A percentile compares a stretch with the other conserved stretches of the same genome.
Conservation (phyloP, 1,139 yeast genomes). For the Suhomyces chickasaworum region DNA sequence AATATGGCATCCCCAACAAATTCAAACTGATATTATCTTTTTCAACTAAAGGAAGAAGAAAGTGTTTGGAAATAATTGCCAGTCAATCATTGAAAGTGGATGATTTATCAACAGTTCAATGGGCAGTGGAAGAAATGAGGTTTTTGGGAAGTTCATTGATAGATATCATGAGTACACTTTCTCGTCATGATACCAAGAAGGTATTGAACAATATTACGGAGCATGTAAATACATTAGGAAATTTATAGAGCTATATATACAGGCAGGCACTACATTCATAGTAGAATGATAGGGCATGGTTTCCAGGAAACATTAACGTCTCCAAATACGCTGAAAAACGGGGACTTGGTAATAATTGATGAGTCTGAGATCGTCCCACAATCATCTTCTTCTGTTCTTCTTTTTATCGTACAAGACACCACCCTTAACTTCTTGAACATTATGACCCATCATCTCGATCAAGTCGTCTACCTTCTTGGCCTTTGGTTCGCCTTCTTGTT, state of each 20-base stretch:
- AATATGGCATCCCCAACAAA: slow-evolving; percentile 19
- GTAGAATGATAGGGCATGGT: neutral
- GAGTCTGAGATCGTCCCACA: no score
- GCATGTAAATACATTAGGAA: slow-evolving; percentile 12
- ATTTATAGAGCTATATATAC: slow-evolving; percentile 14
- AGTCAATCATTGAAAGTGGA: slow-evolving; percentile 26
- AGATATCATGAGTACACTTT: slow-evolving; percentile 21
- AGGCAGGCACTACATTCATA: slow-evolving; percentile 1
- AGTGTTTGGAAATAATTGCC: slow-evolving; percentile 24
- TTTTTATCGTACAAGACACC: slow-evolving; percentile 60
- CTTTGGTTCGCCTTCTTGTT: slow-evolving; percentile 12
- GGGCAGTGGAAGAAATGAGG: slow-evolving; percentile 40
- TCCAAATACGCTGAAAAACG: neutral
- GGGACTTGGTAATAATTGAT: no score
- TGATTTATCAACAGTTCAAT: slow-evolving; percentile 27
- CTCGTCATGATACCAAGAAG: slow-evolving; percentile 1
- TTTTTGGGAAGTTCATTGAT: slow-evolving; percentile 29
- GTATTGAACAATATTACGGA: neutral
- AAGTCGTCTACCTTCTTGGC: slow-evolving; percentile 46
- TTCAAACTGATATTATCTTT: slow-evolving; percentile 19
- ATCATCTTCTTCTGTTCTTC: slow-evolving; percentile 30
- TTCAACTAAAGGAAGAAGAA: slow-evolving; percentile 15
- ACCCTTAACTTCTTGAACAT: slow-evolving; percentile 66
- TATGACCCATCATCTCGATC: slow-evolving; percentile 62
- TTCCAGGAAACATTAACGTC: neutral